Evolutionary conservation across 2,329 filamentous ascomycete genomes (phyloP).

Genomic region (Penicillium nordicum): DNA sequence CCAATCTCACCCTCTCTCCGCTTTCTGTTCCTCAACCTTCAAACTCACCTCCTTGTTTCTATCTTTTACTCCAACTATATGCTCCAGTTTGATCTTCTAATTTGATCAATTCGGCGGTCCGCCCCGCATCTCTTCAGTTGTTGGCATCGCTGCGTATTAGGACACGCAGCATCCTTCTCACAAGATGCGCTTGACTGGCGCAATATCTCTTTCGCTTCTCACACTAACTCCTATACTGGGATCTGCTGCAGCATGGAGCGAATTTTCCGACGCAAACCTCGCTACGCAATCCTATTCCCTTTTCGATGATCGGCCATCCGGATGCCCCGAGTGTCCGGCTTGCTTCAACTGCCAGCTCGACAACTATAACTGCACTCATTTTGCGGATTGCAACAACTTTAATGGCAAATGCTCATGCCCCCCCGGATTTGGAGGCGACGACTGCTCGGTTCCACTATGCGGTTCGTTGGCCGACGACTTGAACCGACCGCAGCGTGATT

Average conservation of each 20-base stretch:
- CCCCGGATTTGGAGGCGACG: slow-evolving; percentile 86
- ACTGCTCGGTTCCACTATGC: slow-evolving; percentile 88
- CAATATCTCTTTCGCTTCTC: slow-evolving; percentile 24
- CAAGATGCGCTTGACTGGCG: slow-evolving; percentile 29
- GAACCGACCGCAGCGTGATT: slow-evolving; percentile 71
- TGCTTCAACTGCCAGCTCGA: slow-evolving; percentile 98
- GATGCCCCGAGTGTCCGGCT: slow-evolving; percentile 40
- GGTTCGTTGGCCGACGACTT: slow-evolving; percentile 79
- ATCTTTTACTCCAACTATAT: slow-evolving; percentile 1
- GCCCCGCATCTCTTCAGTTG: slow-evolving; percentile 7
- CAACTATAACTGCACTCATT: slow-evolving; percentile 87
- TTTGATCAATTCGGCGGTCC: slow-evolving; percentile 6
- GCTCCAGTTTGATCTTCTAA: not conserved
- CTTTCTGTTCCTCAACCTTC: slow-evolving; percentile 10
- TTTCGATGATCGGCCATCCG: slow-evolving; percentile 64
- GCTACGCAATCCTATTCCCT: slow-evolving; percentile 65
- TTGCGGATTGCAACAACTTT: slow-evolving; percentile 79
- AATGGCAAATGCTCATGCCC: slow-evolving; percentile 93
- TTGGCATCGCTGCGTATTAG: slow-evolving; percentile 1
- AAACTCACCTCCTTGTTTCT: slow-evolving; percentile 2
- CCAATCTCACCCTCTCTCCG: slow-evolving; percentile 18
- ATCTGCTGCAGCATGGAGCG: slow-evolving; percentile 35
- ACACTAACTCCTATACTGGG: slow-evolving; percentile 26
- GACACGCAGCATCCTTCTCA: slow-evolving; percentile 9
- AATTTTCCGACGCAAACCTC: slow-evolving; percentile 60